Evolutionary conservation across 164 flowering plant genomes (phyloP), one percentile per base, ranked within the genome.

Genomic region (Akebia trifoliata): DNA sequence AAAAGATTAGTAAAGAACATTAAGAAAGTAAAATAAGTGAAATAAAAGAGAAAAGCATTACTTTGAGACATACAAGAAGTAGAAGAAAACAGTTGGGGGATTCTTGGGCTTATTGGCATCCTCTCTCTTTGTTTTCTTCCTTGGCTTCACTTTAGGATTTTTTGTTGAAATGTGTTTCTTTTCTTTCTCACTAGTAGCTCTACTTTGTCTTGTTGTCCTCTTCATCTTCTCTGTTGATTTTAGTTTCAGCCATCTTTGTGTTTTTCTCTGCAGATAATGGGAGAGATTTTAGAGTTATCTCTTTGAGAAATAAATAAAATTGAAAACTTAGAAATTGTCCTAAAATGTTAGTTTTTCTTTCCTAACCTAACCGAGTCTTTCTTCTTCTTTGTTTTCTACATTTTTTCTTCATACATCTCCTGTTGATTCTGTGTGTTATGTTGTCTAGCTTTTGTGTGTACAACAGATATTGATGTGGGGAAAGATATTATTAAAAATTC

Each of bases 31-130:
- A n/a, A n/a, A 20, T 3, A 44, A 44, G 10, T 21, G 12, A 44
- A n/a, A n/a, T 5, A 45, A 44, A 18, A 44, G 8, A 25, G 17
- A 50, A 31, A 50, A 18, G 11, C 6, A 50, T 17, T 3, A 53
- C 35, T 2, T 22, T 20, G 38, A 58, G 30, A 58, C 81, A 22
- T 75, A 89, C 97, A 89, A 60, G 78, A 80, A 89, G 76, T 65
- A 89, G 77, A 89, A 89, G 73, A 89, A 89, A 34, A 92, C 97
- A 69, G 97, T 84, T 31, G 97, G 92, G 2, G 97, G 97, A 59
- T 89, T 89, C 86, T 84, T 89, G 40, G 97, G 94, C 74, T 56
- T 86, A 25, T 78, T 73, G 47, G 81, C 50, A 49, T 86, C 91
- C 26, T 74, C 32, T 48, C 60, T 79, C 52, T 57, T 37, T 12